These are phyloP conservation scores for Xylaria hypoxylon DNA, from an alignment of 2,329 filamentous ascomycete genomes.

Conservation along the genomic window DNA sequence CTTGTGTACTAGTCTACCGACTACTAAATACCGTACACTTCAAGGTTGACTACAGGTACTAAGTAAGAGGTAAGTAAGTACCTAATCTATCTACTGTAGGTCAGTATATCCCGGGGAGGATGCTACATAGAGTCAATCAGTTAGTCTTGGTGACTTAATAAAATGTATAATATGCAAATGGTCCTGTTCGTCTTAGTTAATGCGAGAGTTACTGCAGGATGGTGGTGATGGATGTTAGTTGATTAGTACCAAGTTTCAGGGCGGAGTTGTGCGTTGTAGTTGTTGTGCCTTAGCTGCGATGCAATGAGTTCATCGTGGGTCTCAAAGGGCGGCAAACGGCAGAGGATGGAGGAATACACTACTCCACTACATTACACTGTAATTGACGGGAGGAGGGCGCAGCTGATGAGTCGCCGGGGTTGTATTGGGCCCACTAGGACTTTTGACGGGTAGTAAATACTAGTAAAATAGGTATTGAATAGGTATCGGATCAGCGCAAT, in stretches of 20 bases:
- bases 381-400: slow-evolving; percentile 41
- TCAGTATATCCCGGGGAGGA: no score
- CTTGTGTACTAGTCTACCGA: background rate
- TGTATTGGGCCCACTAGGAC: slow-evolving; percentile 45
- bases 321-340: slow-evolving; percentile 21
- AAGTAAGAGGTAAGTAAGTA: no score
- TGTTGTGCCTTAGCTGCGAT: slow-evolving; percentile 24
- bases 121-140: background rate
- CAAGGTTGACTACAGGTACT: no score
- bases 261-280: background rate
- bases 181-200: slow-evolving; percentile 21
- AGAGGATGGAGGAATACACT: slow-evolving; percentile 24
- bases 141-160: background rate
- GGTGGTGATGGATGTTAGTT: slow-evolving; percentile 4
- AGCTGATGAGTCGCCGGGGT: slow-evolving; percentile 42
- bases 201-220: slow-evolving; percentile 9
- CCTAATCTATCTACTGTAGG: no score
- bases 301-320: slow-evolving; percentile 31
- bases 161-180: background rate
- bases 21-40: no score
- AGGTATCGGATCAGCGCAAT: no score
- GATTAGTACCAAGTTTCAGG: slow-evolving; percentile 27
- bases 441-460: slow-evolving; percentile 41
- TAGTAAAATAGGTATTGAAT: slow-evolving; percentile 39
- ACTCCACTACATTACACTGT: background rate